Conservation (phyloP, 2,329 filamentous ascomycete genomes). For the Fusarium sp. region DNA sequence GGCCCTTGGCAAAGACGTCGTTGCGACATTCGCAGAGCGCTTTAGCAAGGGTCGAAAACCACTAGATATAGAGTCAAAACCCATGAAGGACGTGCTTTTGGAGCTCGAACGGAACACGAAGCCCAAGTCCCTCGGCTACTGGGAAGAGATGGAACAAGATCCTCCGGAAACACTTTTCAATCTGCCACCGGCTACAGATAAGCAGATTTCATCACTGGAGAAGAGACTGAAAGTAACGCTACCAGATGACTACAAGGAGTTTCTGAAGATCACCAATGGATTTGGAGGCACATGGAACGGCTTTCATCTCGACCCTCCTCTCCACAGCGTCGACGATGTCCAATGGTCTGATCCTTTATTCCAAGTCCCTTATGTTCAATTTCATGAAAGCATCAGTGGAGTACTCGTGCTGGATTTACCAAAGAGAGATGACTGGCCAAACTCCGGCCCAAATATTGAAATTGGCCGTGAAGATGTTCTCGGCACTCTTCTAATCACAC, state of each 20-base stretch:
- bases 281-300: slow-evolving; percentile 36
- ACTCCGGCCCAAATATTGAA: background rate
- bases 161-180: slow-evolving; percentile 29
- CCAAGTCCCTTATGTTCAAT: background rate
- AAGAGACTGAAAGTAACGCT: slow-evolving; percentile 1
- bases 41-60: slow-evolving; percentile 15
- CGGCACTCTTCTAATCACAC: slow-evolving; percentile 3
- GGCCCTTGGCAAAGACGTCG: background rate
- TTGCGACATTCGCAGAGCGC: slow-evolving; percentile 18
- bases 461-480: slow-evolving; percentile 21
- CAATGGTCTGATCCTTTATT: slow-evolving; percentile 10
- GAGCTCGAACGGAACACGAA: slow-evolving; percentile 25
- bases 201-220: slow-evolving; percentile 27
- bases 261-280: slow-evolving; percentile 33
- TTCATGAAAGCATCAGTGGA: slow-evolving; percentile 15
- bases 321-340: slow-evolving; percentile 19
- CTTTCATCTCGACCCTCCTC: slow-evolving; percentile 6
- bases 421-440: slow-evolving; percentile 16
- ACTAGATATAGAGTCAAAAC: slow-evolving; percentile 1
- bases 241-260: slow-evolving; percentile 35
- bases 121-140: background rate
- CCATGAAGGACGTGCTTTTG: slow-evolving; percentile 15
- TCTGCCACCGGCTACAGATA: slow-evolving; percentile 21
- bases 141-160: background rate
- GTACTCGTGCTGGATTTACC: background rate